Base-by-base conservation (phyloP, 345 rosid genomes). In the Cochlearia excelsa region DNA sequence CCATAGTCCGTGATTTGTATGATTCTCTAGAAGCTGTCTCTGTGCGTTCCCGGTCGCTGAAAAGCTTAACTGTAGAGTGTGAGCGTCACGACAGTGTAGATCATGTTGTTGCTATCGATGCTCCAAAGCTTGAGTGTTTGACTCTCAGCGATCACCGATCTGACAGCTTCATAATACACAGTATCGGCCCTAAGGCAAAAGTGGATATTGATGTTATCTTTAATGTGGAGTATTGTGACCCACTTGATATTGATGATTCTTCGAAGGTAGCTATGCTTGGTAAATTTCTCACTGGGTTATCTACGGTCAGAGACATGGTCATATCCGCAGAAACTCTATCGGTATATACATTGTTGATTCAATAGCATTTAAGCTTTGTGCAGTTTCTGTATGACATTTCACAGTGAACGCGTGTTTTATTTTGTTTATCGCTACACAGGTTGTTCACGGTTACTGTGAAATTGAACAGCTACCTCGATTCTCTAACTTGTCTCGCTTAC, bases 101-200 rank as follows among this genome's bases (percentile, higher is more conserved):
- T 42, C 4, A 56, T 29, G 49, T 1, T 41, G 65, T 70, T 51
- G 44, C 16, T 11, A 35, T 70, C 8, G 50, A 63, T 57, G 69
- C 70, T 45, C 69, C 65, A 26, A 64, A 26, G 8, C 69, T 70
- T 30, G 65, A 57, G 39, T 57, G 4, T 31, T 6, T 70, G 69
- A 51, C 3, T 37, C 65, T 63, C 3, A 23, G 38, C 2, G 65
- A 70, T 63, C 65, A 57, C 47, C 39, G 5, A n/a, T 63, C 65
- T 50, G 55, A 64, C 9, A 70, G 30, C 50, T 63, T 57, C 26
- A 4, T 63, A 28, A 43, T 70, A 49, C 57, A 57, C 26, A 55
- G 1, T 44, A 49, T 63, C 30, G 69, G 50, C 8, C 52, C 74
- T 23, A 56, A 4, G 7, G 60, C 68, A 2, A 57, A 70, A 27